Evolutionary conservation across 306 rosid genomes (phyloP), one percentile per base, ranked within the genome.

Genomic region (Quercus alba): DNA sequence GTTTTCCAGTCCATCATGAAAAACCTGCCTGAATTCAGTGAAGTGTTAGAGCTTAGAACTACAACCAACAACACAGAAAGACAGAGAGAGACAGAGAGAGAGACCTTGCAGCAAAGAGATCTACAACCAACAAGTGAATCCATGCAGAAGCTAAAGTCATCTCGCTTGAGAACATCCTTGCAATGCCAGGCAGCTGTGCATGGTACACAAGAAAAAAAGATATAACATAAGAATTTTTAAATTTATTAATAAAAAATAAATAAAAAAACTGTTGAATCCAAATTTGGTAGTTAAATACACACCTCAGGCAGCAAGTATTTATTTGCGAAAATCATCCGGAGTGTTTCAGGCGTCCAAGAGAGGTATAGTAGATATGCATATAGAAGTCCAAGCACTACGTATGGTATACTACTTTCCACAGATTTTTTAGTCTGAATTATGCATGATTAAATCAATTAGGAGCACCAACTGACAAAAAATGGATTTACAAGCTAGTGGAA

Each of bases 101-200:
- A 30, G 63, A 93, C 99, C 99, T 93, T 81, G 98, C 99, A 56
- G 98, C 98, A 86, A 91, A 95, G 64, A 95, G 97, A 89, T 93
- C 97, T 17, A 93, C 92, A 86, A 80, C 92, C 88, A 95, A 76
- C 82, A 91, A 89, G 83, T 93, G 99, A 85, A 93, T 95, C 99
- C 99, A 95, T 15, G 99, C 98, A 84, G 99, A 93, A 78, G 98
- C 97, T 58, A 95, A 75, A 74, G 98, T 93, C 90, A 95, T 74
- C 89, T 95, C 99, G 49, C 88, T 91, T 3, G 96, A 83, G 85
- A 95, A 95, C 98, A 95, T 91, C 85, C 85, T 95, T 55, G 82
- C 93, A 15, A 95, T 93, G 75, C 97, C 89, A 64, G 88, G 68
- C 74, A 95, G 87, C 98, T 95, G 96, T 89, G 85, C 70, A 21